These are phyloP conservation scores for Lipomyces sp. DNA, from an alignment of 805 yeast genomes.

Conservation along the genomic window DNA sequence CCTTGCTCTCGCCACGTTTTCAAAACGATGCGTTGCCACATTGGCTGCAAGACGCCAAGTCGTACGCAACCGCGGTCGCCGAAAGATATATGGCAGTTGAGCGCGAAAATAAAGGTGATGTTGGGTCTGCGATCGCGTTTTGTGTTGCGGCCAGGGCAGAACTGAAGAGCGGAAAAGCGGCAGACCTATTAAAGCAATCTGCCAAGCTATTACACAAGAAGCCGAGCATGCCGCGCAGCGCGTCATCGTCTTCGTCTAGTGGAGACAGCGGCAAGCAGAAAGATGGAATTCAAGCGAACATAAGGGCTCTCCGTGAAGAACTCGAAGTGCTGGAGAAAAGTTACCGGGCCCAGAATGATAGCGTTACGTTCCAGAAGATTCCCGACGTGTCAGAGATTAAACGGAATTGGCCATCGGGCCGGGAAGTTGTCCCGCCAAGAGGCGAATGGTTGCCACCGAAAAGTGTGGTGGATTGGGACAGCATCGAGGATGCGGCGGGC, in stretches of 20 bases:
- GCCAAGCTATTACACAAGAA: constrained; percentile 8
- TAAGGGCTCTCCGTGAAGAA: constrained; percentile 28
- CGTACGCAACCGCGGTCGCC: constrained; percentile 41
- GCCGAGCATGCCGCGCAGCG: neutral
- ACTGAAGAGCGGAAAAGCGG: constrained; percentile 26
- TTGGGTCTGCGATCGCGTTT: constrained; percentile 43
- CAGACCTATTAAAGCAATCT: constrained; percentile 10
- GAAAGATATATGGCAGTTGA: constrained; percentile 42
- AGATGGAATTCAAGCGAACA: constrained; percentile 20
- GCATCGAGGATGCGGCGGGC: constrained; percentile 14
- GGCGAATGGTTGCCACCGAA: constrained; percentile 43
- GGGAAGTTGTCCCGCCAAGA: constrained; percentile 42
- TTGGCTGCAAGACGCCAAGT: constrained; percentile 42
- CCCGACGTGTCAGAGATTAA: constrained; percentile 41
- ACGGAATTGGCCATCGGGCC: constrained; percentile 45
- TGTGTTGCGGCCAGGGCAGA: constrained; percentile 38
- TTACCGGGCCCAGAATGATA: constrained; percentile 43
- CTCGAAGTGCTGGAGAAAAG: constrained; percentile 30
- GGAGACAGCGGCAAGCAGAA: neutral
- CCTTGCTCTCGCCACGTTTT: constrained; percentile 37
- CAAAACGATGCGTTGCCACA: constrained; percentile 19
- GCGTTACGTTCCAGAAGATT: constrained; percentile 44
- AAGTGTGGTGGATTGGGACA: constrained; percentile 24
- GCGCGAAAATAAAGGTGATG: constrained; percentile 37
- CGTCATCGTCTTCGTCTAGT: constrained; percentile 7